Evolutionary conservation across 805 yeast genomes (phyloP).

Genomic region (Pichia gijzeniarum): DNA sequence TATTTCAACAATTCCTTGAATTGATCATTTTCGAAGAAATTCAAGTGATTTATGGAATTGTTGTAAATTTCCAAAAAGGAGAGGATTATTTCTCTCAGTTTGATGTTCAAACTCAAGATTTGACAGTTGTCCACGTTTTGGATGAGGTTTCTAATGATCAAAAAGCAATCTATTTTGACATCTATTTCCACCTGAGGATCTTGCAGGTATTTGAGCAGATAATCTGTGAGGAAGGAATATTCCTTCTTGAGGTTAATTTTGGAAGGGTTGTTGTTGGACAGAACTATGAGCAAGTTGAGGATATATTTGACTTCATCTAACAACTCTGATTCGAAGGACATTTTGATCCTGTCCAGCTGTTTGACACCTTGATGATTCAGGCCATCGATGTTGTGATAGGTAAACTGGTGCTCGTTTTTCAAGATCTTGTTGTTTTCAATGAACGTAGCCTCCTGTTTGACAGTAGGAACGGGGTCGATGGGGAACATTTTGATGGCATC

Average conservation of each 20-base stretch:
- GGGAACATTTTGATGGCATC: slow-evolving; percentile 23
- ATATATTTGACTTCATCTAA: slow-evolving; percentile 70
- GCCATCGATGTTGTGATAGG: slow-evolving; percentile 29
- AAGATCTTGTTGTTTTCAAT: slow-evolving; percentile 26
- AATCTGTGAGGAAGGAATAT: slow-evolving; percentile 36
- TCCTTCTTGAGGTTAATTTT: slow-evolving; percentile 35
- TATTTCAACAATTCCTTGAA: slow-evolving; percentile 58
- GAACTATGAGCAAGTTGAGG: slow-evolving; percentile 44
- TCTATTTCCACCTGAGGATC: slow-evolving; percentile 22
- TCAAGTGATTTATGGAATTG: slow-evolving; percentile 9
- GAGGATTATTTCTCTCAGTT: slow-evolving; percentile 35
- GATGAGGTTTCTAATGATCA: slow-evolving; percentile 72
- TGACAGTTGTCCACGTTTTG: slow-evolving; percentile 84
- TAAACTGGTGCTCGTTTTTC: slow-evolving; percentile 27
- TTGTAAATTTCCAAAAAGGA: slow-evolving; percentile 37
- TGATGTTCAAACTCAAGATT: slow-evolving; percentile 50
- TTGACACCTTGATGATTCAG: slow-evolving; percentile 49
- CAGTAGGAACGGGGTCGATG: slow-evolving; percentile 26
- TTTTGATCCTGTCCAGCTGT: slow-evolving; percentile 55
- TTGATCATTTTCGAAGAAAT: slow-evolving; percentile 22
- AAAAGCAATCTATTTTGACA: slow-evolving; percentile 40
- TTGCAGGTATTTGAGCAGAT: slow-evolving; percentile 19
- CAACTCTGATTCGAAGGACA: slow-evolving; percentile 63
- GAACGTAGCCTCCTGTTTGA: slow-evolving; percentile 30
- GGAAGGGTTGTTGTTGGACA: slow-evolving; percentile 36